Percentiles rank a stretch among this genome's conserved stretches.
Conservation (phyloP, 2,329 filamentous ascomycete species). For the Colletotrichum somersetense region DNA sequence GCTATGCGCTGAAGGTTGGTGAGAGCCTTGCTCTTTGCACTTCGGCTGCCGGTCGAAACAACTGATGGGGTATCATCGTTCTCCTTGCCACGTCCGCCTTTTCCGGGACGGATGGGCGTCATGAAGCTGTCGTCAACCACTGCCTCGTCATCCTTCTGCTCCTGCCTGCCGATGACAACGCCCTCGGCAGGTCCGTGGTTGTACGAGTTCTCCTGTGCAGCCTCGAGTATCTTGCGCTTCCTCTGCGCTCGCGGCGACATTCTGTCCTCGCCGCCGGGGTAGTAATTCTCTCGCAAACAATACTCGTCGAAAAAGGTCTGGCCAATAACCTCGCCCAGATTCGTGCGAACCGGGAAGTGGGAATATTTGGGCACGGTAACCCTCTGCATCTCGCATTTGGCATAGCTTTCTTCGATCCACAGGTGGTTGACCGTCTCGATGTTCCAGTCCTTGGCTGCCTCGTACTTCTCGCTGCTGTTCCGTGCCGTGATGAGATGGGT, state of each 20-base stretch:
- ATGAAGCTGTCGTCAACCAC: conserved; percentile 52
- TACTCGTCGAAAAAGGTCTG: conserved; percentile 83
- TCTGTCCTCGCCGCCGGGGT: conserved; percentile 69
- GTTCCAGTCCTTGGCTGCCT: conserved; percentile 92
- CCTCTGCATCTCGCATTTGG: conserved; percentile 82
- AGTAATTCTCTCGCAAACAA: conserved; percentile 74
- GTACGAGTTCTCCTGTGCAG: conserved; percentile 65
- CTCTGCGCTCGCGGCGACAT: conserved; percentile 58
- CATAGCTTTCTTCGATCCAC: conserved; percentile 98
- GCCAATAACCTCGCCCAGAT: conserved; percentile 92
- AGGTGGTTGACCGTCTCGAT: conserved; percentile 92
- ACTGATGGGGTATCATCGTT: conserved; percentile 83
- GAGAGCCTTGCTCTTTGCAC: conserved; percentile 89
- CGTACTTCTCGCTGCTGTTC: conserved; percentile 90
- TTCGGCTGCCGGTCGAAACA: conserved; percentile 78
- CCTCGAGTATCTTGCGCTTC: conserved; percentile 64
- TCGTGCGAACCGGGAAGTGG: conserved; percentile 89
- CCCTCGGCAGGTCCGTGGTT: conserved; percentile 61
- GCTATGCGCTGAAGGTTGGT: conserved; percentile 81
- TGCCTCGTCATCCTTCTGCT: conserved; percentile 56
- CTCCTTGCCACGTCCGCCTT: conserved; percentile 77
- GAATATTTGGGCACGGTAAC: conserved; percentile 82
- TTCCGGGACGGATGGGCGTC: conserved; percentile 66
- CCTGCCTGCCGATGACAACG: conserved; percentile 57
- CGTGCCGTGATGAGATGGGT: conserved; percentile 96